These are phyloP conservation scores for Nymphaea colorata DNA, from an alignment of 164 flowering plant genomes.

Conservation along the genomic window DNA sequence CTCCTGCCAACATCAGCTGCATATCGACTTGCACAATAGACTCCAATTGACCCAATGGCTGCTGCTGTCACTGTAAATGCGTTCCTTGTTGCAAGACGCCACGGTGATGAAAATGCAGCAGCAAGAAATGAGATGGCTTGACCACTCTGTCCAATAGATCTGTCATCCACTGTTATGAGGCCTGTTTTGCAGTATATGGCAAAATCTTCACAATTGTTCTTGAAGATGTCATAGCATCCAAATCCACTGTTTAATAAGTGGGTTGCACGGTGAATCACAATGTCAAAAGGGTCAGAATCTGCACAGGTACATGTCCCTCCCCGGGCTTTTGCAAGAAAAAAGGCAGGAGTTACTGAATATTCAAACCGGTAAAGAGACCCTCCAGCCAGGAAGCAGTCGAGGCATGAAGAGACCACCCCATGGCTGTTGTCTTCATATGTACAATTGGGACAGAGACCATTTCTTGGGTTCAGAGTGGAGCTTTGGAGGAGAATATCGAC, in stretches of 20 bases:
- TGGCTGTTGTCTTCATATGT: slow-evolving; percentile 19
- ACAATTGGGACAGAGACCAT: slow-evolving; percentile 27
- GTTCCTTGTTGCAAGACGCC: slow-evolving; percentile 17
- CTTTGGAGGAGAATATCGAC: slow-evolving; percentile 50
- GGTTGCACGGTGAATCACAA: slow-evolving; percentile 27
- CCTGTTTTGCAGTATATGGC: slow-evolving; percentile 39
- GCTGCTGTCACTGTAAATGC: slow-evolving; percentile 19
- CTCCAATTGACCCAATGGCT: slow-evolving; percentile 2
- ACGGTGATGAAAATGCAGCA: slow-evolving; percentile 18
- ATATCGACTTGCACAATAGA: slow-evolving; percentile 22
- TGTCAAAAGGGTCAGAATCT: slow-evolving; percentile 19
- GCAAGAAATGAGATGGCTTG: slow-evolving; percentile 23
- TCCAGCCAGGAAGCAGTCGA: slow-evolving; percentile 30
- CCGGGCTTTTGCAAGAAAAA: slow-evolving; percentile 24
- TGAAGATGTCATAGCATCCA: slow-evolving; percentile 28
- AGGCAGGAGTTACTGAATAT: slow-evolving; percentile 21
- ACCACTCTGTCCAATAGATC: slow-evolving; percentile 27
- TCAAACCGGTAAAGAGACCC: slow-evolving; percentile 29
- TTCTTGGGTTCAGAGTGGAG: slow-evolving; percentile 21
- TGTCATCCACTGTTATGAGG: slow-evolving; percentile 15
- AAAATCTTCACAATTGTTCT: slow-evolving; percentile 39
- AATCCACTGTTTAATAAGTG: slow-evolving; percentile 27
- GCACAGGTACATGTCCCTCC: slow-evolving; percentile 41
- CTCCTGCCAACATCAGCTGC: slow-evolving; percentile 31
- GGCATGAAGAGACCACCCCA: slow-evolving; percentile 32